These are phyloP conservation scores for Biscogniauxia sp. DNA, from an alignment of 2,329 filamentous ascomycete species.

Conservation along the genomic window DNA sequence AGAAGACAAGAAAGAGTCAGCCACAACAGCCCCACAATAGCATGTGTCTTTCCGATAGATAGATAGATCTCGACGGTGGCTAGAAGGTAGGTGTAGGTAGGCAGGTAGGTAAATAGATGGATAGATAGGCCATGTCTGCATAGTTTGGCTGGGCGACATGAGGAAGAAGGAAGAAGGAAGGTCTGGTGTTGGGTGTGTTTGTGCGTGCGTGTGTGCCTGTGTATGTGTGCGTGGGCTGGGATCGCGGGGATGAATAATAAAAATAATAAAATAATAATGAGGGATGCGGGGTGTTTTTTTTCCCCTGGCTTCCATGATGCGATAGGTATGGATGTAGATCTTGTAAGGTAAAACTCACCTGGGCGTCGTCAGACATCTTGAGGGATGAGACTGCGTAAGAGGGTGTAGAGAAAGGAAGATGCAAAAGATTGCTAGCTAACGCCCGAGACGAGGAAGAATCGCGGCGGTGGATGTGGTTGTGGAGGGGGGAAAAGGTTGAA, in stretches of 20 bases:
- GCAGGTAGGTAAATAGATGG: no score
- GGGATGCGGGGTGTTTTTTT: slow-evolving; percentile 26
- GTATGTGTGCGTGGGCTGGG: not conserved
- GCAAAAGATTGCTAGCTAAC: slow-evolving; percentile 24
- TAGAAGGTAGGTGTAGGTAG: no score
- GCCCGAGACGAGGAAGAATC: slow-evolving; percentile 22
- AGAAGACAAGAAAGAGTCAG: slow-evolving; percentile 16
- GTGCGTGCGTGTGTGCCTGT: not conserved
- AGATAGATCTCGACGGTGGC: no score
- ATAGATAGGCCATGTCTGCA: no score
- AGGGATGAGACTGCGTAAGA: slow-evolving; percentile 33
- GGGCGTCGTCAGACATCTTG: slow-evolving; percentile 56
- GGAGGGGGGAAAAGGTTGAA: slow-evolving; percentile 10
- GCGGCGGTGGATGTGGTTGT: slow-evolving; percentile 10
- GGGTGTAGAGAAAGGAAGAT: slow-evolving; percentile 33
- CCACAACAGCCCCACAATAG: slow-evolving; percentile 1
- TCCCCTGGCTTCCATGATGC: not conserved
- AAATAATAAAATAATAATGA: slow-evolving; percentile 5
- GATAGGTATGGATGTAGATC: not conserved
- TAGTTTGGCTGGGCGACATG: no score
- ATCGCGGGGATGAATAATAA: slow-evolving; percentile 15
- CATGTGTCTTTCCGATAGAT: not conserved
- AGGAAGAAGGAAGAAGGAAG: not conserved
- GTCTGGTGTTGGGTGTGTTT: not conserved
- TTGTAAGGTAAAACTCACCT: slow-evolving; percentile 42